Percentiles rank a stretch among this genome's conserved stretches.
phyloP scores from a whole-genome alignment of 345 rosid species.

The Isatis tinctoria region DNA sequence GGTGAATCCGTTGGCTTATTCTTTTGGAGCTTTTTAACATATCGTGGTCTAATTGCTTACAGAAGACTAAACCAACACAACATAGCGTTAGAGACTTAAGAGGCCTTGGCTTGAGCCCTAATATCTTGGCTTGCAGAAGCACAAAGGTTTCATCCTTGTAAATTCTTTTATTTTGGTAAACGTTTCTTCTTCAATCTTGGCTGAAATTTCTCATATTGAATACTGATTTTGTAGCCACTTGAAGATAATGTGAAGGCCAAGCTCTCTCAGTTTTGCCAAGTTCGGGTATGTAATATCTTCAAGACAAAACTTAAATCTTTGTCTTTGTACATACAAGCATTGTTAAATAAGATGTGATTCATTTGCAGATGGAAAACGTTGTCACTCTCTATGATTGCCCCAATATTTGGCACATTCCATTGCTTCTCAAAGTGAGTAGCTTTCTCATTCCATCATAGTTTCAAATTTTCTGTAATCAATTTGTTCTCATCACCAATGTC shows the following conservation, averaged over 20 bases:
- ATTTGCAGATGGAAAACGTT: slow-evolving; percentile 66
- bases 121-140: slow-evolving; percentile 93
- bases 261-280: slow-evolving; percentile 92
- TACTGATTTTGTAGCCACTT: slow-evolving; percentile 58
- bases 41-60: neutral
- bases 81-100: slow-evolving; percentile 85
- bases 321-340: neutral
- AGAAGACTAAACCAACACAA: slow-evolving; percentile 99
- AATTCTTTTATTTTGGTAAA: neutral
- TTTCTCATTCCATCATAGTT: neutral
- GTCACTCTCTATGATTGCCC: slow-evolving; percentile 84
- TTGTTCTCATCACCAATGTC: neutral
- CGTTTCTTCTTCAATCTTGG: neutral
- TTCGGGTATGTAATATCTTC: slow-evolving; percentile 48
- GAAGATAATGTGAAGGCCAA: slow-evolving; percentile 78
- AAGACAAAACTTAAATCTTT: neutral
- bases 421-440: slow-evolving; percentile 70
- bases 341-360: neutral
- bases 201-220: slow-evolving; percentile 17
- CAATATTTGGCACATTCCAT: slow-evolving; percentile 96
- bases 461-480: neutral
- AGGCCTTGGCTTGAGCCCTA: slow-evolving; percentile 85
- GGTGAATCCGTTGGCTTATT: neutral
- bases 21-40: neutral
- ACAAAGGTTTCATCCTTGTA: slow-evolving; percentile 36